Conservation (phyloP, 2,329 filamentous ascomycete species). For the Orbilia quercus region DNA sequence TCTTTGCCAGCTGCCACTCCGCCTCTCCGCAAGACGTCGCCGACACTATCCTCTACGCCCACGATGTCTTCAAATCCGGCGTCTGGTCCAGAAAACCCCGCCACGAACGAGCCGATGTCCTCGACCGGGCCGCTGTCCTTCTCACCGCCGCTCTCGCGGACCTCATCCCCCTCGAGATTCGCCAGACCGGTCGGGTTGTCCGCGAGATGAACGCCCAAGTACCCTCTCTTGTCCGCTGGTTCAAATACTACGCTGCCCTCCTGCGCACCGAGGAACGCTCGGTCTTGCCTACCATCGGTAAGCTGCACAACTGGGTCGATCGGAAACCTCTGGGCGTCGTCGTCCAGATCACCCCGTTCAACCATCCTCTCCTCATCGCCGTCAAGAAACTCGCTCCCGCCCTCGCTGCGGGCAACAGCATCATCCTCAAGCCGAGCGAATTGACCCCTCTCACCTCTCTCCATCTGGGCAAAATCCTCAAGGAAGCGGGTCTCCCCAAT, state of each 20-base stretch:
- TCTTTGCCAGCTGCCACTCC: constrained; percentile 68
- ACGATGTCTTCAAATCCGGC: constrained; percentile 67
- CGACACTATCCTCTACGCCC: constrained; percentile 64
- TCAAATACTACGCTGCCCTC: constrained; percentile 76
- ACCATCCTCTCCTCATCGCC: constrained; percentile 69
- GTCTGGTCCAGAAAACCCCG: constrained; percentile 70
- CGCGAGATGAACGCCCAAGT: constrained; percentile 78
- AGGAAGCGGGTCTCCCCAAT: constrained; percentile 64
- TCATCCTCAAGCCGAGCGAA: constrained; percentile 64
- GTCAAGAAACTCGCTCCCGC: constrained; percentile 61
- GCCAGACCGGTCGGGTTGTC: constrained; percentile 75
- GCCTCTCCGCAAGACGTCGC: constrained; percentile 66
- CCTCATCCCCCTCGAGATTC: constrained; percentile 73
- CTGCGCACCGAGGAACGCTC: constrained; percentile 75
- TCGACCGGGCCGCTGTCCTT: constrained; percentile 71
- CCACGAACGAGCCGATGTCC: constrained; percentile 71
- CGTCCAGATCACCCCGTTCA: constrained; percentile 70
- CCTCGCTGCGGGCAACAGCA: constrained; percentile 62
- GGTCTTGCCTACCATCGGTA: constrained; percentile 73
- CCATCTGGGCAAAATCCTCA: constrained; percentile 63
- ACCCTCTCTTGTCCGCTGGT: constrained; percentile 74
- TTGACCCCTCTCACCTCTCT: constrained; percentile 65
- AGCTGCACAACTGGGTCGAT: constrained; percentile 70
- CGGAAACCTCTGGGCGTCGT: constrained; percentile 71
- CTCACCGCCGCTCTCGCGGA: constrained; percentile 68